Evolutionary conservation across 2,329 filamentous ascomycete species (phyloP).

Genomic region (Venturia effusa): DNA sequence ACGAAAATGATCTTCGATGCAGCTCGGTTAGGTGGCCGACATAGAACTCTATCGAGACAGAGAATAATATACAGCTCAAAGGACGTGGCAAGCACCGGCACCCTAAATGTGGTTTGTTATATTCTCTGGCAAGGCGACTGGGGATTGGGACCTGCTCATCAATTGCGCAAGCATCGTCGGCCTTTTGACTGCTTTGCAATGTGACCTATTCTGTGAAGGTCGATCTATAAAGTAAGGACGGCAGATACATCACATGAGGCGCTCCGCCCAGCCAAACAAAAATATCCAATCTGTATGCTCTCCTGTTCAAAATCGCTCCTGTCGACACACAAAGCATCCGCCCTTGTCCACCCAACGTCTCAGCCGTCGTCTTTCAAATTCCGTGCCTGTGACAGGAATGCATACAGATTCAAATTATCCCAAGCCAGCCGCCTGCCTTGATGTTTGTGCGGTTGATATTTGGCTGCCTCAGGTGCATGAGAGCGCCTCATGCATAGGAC

Average conservation of each 20-base stretch:
- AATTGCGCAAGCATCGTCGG: no score
- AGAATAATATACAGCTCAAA: no score
- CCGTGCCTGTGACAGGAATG: neutral
- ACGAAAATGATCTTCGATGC: no score
- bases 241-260: neutral
- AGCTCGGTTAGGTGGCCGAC: no score
- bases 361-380: neutral
- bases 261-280: neutral
- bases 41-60: no score
- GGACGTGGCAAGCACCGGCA: no score
- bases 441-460: neutral
- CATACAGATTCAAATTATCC: neutral
- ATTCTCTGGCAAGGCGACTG: no score
- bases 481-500: neutral
- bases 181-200: no score
- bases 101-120: no score
- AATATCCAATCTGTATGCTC: neutral
- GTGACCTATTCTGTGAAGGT: no score
- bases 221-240: no score
- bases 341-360: neutral
- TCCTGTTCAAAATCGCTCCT: neutral
- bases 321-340: neutral
- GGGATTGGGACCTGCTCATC: no score
- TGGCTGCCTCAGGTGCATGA: neutral
- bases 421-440: neutral